Conservation (phyloP, 176 grass and related monocot species). For the Hyparrhenia diplandra region DNA sequence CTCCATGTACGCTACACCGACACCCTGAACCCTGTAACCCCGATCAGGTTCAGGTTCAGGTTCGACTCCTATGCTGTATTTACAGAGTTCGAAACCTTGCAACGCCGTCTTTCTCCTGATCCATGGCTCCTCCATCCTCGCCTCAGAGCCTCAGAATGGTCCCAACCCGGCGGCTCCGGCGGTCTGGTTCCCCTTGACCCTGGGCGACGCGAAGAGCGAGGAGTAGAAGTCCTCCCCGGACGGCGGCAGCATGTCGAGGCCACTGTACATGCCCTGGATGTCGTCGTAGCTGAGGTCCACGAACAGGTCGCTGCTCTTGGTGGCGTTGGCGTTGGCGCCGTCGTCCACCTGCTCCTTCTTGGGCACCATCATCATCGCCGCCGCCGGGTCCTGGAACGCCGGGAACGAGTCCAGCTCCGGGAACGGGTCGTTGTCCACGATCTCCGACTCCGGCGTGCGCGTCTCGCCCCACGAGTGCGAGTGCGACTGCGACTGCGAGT, state of each 20-base stretch:
- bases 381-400: conserved; percentile 29
- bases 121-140: background rate
- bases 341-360: conserved; percentile 40
- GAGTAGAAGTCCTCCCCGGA: conserved; percentile 39
- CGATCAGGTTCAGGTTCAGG: background rate
- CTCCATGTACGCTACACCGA: background rate
- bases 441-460: conserved; percentile 62
- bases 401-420: conserved; percentile 42
- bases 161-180: conserved; percentile 11
- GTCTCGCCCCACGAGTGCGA: conserved; percentile 60
- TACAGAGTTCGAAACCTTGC: conserved; percentile 12
- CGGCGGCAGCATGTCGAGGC: conserved; percentile 44
- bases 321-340: background rate
- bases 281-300: conserved; percentile 59
- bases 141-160: conserved; percentile 27
- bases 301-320: conserved; percentile 35
- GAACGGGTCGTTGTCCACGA: conserved; percentile 52
- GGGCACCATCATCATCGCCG: conserved; percentile 46
- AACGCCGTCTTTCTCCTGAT: background rate
- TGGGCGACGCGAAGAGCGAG: conserved; percentile 44
- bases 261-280: conserved; percentile 59
- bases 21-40: background rate
- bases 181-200: conserved; percentile 5
- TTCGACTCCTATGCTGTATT: conserved; percentile 28
- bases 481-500: conserved; percentile 37